A percentile compares a stretch with the other conserved stretches of the same genome.
These are phyloP conservation scores for Sporobolomyces phaffii DNA, from an alignment of 768 basidiomycete species.

Conservation along the genomic window DNA sequence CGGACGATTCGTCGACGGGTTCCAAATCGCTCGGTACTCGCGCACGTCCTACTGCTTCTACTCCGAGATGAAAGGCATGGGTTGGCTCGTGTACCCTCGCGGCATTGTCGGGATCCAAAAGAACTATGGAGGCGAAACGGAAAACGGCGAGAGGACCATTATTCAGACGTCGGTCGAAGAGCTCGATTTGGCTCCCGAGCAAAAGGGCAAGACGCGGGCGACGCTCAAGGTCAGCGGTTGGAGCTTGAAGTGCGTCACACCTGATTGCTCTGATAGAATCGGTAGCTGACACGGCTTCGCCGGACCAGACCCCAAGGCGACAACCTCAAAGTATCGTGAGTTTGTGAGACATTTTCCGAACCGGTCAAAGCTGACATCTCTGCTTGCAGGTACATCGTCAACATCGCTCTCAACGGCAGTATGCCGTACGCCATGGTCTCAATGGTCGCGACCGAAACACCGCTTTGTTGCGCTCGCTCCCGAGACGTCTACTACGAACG, in stretches of 20 bases:
- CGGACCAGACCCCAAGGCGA: conserved; percentile 25
- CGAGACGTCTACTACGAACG: conserved; percentile 24
- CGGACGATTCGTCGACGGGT: conserved; percentile 13
- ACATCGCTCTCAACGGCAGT: conserved; percentile 31
- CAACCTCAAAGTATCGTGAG: conserved; percentile 20
- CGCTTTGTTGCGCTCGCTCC: conserved; percentile 28
- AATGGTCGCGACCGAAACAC: conserved; percentile 29
- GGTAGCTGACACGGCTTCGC: not conserved
- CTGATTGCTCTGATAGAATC: not conserved
- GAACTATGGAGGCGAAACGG: conserved; percentile 4
- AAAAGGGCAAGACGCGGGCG: conserved; percentile 33
- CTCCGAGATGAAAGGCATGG: conserved; percentile 31
- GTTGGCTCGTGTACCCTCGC: conserved; percentile 37
- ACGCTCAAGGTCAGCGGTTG: conserved; percentile 27
- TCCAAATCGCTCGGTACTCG: conserved; percentile 13
- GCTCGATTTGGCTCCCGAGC: conserved; percentile 30
- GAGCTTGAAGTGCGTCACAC: conserved; percentile 1
- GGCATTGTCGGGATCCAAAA: conserved; percentile 33
- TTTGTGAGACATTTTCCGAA: too few relatives aligned
- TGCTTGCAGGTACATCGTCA: conserved; percentile 22
- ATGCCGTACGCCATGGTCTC: conserved; percentile 30
- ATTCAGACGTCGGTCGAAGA: conserved; percentile 36
- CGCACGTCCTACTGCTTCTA: conserved; percentile 17
- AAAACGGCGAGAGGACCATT: conserved; percentile 28
- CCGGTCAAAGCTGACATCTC: too few relatives aligned